Evolutionary conservation across 2,329 filamentous ascomycete species (phyloP).

Genomic region (Ascochyta lentis): DNA sequence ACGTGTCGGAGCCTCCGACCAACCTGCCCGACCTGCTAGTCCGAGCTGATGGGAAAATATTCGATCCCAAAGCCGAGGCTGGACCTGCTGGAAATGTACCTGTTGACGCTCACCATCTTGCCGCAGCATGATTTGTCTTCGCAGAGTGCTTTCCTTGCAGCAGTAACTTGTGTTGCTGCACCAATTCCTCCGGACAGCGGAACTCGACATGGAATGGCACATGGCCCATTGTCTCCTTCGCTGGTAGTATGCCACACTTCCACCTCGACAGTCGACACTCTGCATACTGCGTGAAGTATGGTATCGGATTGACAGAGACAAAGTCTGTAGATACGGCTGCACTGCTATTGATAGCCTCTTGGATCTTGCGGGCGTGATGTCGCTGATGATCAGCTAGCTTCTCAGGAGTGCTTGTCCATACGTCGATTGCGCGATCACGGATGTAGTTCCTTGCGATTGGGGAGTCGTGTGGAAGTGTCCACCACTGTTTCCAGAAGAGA

Average conservation of each 20-base stretch:
- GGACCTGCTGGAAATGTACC: not conserved
- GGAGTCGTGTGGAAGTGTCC: constrained; percentile 21
- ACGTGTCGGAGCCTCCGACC: not conserved
- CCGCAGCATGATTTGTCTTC: not conserved
- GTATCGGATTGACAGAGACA: constrained; percentile 24
- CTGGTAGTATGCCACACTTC: constrained; percentile 16
- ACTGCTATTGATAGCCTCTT: constrained; percentile 30
- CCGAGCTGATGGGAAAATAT: not conserved
- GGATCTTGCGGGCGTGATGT: constrained; percentile 26
- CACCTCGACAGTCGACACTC: constrained; percentile 20
- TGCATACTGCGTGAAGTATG: constrained; percentile 34
- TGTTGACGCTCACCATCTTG: not conserved
- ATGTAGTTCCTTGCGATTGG: constrained; percentile 34
- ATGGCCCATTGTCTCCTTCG: constrained; percentile 27
- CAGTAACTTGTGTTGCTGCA: constrained; percentile 21
- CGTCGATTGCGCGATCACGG: constrained; percentile 33
- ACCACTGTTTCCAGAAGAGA: constrained; percentile 45
- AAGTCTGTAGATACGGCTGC: constrained; percentile 19
- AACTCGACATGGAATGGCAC: constrained; percentile 42
- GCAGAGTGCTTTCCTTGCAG: constrained; percentile 6
- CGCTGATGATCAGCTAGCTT: constrained; percentile 29
- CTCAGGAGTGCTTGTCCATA: constrained; percentile 26
- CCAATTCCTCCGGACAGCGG: constrained; percentile 34
- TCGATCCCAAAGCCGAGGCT: not conserved
- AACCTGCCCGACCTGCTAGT: not conserved